Percentiles rank a stretch among this genome's conserved stretches.
Conservation (phyloP, 805 yeast genomes). For the Wickerhamiella occidentalis region DNA sequence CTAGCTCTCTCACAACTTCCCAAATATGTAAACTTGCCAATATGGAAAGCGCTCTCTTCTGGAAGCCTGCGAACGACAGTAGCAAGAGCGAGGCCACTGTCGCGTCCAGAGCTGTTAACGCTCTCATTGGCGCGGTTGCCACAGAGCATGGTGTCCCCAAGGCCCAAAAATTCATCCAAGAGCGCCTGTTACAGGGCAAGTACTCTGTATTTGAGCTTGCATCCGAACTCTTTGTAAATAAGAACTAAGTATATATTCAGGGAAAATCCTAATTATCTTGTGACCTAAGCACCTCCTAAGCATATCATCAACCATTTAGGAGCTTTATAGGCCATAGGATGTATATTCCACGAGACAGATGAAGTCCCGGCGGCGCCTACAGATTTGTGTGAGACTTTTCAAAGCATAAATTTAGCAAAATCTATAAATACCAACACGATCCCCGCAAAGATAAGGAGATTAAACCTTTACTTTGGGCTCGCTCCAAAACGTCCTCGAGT, state of each 20-base stretch:
- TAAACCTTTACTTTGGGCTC: no score
- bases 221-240: constrained; percentile 2
- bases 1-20: constrained; percentile 23
- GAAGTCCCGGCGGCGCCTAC: no score
- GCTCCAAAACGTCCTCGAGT: no score
- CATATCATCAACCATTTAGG: background rate
- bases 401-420: no score
- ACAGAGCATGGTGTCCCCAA: constrained; percentile 45
- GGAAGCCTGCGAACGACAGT: constrained; percentile 19
- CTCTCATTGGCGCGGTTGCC: constrained; percentile 59
- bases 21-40: constrained; percentile 24
- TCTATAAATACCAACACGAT: no score
- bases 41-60: constrained; percentile 23
- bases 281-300: background rate
- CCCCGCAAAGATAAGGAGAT: no score
- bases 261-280: background rate
- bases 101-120: constrained; percentile 40
- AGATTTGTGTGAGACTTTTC: no score
- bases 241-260: background rate
- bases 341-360: no score
- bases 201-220: constrained; percentile 22
- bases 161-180: constrained; percentile 44
- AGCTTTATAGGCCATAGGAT: no score
- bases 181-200: constrained; percentile 33
- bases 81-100: constrained; percentile 32